These are phyloP conservation scores for Apiosordaria backusii DNA, from an alignment of 495 filamentous ascomycete genomes.

Conservation along the genomic window DNA sequence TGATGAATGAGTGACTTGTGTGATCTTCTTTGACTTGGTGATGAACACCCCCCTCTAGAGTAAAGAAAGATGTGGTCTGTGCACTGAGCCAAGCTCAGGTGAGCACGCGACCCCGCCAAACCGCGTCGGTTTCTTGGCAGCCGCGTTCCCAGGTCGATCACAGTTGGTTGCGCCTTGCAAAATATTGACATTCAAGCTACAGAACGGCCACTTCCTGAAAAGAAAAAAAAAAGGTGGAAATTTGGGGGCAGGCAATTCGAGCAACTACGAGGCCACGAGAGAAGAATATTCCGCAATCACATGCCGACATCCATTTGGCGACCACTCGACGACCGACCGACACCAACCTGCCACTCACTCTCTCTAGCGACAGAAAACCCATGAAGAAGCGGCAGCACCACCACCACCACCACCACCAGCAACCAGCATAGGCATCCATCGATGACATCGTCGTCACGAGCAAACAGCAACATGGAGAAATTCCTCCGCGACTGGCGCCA, in stretches of 20 bases:
- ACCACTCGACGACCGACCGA: no score
- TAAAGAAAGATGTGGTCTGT: neutral
- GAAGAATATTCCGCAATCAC: no score
- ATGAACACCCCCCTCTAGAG: no score
- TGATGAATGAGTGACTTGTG: neutral
- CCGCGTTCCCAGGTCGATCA: conserved; percentile 10
- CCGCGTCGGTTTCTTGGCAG: conserved; percentile 13
- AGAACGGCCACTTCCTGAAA: neutral
- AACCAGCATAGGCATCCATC: neutral
- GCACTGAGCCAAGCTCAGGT: conserved; percentile 4
- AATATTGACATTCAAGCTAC: neutral
- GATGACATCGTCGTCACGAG: conserved; percentile 20
- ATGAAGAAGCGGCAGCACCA: neutral
- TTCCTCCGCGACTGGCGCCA: conserved; percentile 90
- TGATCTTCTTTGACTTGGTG: no score
- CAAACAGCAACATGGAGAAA: conserved; percentile 66
- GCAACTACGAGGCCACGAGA: no score
- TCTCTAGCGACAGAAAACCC: no score
- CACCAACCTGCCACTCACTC: neutral
- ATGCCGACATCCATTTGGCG: neutral
- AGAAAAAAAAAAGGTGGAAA: neutral
- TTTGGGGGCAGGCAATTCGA: neutral
- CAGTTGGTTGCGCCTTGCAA: neutral
- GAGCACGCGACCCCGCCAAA: conserved; percentile 12
- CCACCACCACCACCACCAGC: neutral